Conservation (phyloP, 257 asterid genomes). For the Petrea volubilis region DNA sequence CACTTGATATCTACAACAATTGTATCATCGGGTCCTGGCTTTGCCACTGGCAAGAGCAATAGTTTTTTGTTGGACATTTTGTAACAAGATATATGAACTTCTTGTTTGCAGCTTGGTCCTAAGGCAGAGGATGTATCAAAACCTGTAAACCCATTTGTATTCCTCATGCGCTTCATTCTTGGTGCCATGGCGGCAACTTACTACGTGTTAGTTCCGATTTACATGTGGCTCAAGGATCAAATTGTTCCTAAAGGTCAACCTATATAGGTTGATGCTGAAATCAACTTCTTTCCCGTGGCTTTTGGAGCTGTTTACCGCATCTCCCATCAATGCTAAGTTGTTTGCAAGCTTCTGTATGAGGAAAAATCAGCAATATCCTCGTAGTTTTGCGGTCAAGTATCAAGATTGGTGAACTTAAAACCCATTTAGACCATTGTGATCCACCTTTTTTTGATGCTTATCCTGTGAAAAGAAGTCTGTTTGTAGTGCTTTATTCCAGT, state of each 20-base stretch:
- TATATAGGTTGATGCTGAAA: constrained; percentile 39
- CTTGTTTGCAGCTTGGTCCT: constrained; percentile 74
- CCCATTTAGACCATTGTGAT: background rate
- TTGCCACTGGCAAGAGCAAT: background rate
- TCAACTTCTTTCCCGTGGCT: background rate
- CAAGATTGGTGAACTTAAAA: background rate
- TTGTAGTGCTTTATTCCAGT: background rate
- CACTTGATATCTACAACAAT: too few relatives aligned
- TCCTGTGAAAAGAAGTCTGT: background rate
- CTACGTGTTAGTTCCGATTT: constrained; percentile 82
- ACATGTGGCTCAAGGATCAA: constrained; percentile 95
- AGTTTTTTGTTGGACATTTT: background rate
- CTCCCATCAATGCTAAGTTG: background rate
- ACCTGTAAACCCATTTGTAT: constrained; percentile 67
- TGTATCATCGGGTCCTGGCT: too few relatives aligned
- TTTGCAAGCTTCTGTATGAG: background rate
- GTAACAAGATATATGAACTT: background rate
- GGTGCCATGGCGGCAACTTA: constrained; percentile 81
- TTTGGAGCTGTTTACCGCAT: constrained; percentile 20
- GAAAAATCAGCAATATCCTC: background rate
- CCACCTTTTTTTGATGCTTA: background rate
- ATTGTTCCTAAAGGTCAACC: constrained; percentile 80
- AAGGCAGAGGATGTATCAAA: constrained; percentile 75
- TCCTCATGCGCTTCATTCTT: constrained; percentile 59
- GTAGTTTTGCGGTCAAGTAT: constrained; percentile 17